Evolutionary conservation across 1,139 yeast genomes (phyloP).

Genomic region (Kluyveromyces sp.): DNA sequence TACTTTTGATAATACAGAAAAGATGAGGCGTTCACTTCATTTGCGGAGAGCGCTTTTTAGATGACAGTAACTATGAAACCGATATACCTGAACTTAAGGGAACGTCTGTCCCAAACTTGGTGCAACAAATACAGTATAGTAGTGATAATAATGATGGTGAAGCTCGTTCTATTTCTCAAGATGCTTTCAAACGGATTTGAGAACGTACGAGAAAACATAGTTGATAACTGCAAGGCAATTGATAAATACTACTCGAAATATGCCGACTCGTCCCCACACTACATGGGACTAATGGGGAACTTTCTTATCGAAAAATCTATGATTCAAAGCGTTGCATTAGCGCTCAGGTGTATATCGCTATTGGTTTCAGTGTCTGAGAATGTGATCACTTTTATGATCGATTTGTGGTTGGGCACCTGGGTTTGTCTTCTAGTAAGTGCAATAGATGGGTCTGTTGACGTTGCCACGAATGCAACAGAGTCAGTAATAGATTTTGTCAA

Average conservation of each 20-base stretch:
- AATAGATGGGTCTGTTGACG: slow-evolving; percentile 62
- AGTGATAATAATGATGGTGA: slow-evolving; percentile 41
- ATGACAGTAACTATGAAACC: background rate
- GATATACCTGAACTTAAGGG: slow-evolving; percentile 39
- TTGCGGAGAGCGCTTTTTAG: background rate
- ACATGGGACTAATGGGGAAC: slow-evolving; percentile 50
- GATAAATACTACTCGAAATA: slow-evolving; percentile 40
- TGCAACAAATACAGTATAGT: slow-evolving; percentile 49
- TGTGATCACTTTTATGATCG: slow-evolving; percentile 57
- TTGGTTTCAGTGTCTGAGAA: slow-evolving; percentile 52
- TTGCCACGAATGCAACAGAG: slow-evolving; percentile 69
- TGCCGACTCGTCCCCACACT: slow-evolving; percentile 47
- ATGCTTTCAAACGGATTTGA: slow-evolving; percentile 39
- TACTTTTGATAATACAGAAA: too few relatives aligned
- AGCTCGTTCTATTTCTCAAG: slow-evolving; percentile 42
- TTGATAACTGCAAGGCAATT: slow-evolving; percentile 39
- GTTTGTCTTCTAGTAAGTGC: slow-evolving; percentile 74
- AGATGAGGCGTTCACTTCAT: background rate
- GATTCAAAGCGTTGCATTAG: slow-evolving; percentile 41
- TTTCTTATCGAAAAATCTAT: slow-evolving; percentile 41
- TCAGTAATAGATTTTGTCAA: slow-evolving; percentile 54
- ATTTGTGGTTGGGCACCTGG: slow-evolving; percentile 75
- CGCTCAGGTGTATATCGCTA: slow-evolving; percentile 37
- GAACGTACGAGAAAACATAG: slow-evolving; percentile 33
- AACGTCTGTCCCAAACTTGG: slow-evolving; percentile 52